Percentiles rank a stretch among this genome's conserved stretches.
Conservation (phyloP, 768 basidiomycete genomes). For the Mycena filopes region DNA sequence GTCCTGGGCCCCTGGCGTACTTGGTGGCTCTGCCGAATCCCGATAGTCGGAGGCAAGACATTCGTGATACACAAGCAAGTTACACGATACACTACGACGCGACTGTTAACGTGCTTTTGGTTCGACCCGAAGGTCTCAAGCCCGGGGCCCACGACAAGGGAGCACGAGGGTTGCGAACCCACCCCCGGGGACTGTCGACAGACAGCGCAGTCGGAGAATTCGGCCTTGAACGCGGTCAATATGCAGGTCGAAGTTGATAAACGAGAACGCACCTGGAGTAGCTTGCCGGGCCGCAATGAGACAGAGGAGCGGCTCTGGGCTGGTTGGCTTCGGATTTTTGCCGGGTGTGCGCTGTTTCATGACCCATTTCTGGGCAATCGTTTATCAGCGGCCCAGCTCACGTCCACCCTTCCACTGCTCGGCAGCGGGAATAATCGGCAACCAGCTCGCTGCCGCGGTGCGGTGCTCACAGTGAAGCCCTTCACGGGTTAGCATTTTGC, state of each 20-base stretch:
- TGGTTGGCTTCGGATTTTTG: slow-evolving; percentile 8
- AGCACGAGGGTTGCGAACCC: slow-evolving; percentile 22
- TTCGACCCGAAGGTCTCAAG: slow-evolving; percentile 10
- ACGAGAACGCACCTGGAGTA: background rate
- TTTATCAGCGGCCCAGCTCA: background rate
- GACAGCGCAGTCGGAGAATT: background rate
- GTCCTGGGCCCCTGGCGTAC: too few species aligned
- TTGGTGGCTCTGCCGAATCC: too few species aligned
- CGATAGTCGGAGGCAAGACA: too few species aligned
- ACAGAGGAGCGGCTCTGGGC: slow-evolving; percentile 1
- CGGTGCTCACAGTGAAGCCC: slow-evolving; percentile 3
- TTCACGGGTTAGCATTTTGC: background rate
- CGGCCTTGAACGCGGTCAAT: background rate
- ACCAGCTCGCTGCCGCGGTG: slow-evolving; percentile 11
- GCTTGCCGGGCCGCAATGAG: slow-evolving; percentile 1
- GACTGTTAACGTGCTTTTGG: slow-evolving; percentile 22
- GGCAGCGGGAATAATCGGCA: background rate
- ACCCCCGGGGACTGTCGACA: background rate
- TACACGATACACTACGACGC: slow-evolving; percentile 1
- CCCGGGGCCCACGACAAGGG: slow-evolving; percentile 16
- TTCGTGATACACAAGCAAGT: too few species aligned
- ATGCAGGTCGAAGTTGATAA: background rate
- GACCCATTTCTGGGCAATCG: background rate
- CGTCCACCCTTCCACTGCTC: slow-evolving; percentile 14
- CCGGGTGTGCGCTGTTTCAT: background rate